Evolutionary conservation across 2,329 filamentous ascomycete species (phyloP), one percentile per base, ranked within the genome.

Genomic region (Tolypocladium sp.): DNA sequence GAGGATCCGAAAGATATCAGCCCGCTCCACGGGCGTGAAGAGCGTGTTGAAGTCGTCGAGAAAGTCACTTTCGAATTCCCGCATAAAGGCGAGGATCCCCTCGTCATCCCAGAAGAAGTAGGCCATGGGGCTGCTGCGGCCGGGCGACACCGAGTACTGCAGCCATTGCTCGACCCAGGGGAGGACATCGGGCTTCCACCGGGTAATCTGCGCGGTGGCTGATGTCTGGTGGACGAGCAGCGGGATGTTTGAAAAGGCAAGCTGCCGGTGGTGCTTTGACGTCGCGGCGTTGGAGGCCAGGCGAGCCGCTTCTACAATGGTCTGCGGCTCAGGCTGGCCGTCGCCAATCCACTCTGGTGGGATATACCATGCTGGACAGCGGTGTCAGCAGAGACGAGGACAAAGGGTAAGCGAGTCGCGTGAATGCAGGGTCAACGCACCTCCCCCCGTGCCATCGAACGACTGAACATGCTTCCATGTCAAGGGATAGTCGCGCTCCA

Each of bases 41-140:
- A 61, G 33, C 4, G 56, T 44, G 4, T 61, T 55, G 22, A 63
- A 66, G 38, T 63, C 61, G 10, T 60, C 35, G 10, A 63, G 17
- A 27, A 66, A 61, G 8, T 60, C 57, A 2, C n/a, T 22, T 46
- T 67, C 63, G 51, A 61, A 63, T n/a, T 61, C 60, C 6, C 62
- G 57, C 41, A 67, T 62, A 27, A 67, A 58, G 57, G 58, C 51
- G 40, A 53, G 37, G 22, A 67, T 64, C 2, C 66, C 66, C 0
- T 61, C 56, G 37, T 67, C 63, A 12, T 61, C 58, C 66, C 66
- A 67, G 57, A 66, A 64, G 40, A 67, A 65, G 40, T 67, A 67
- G 17, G 66, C 64, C 65, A 67, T 67, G 38, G 62, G 55, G 10
- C 57, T 51, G 37, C 35, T 57, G 8, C 41, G 56, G 12, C 61